These are phyloP conservation scores for Cytauxzoon felis DNA, from an alignment of 169 alveolate species.

Conservation along the genomic window DNA sequence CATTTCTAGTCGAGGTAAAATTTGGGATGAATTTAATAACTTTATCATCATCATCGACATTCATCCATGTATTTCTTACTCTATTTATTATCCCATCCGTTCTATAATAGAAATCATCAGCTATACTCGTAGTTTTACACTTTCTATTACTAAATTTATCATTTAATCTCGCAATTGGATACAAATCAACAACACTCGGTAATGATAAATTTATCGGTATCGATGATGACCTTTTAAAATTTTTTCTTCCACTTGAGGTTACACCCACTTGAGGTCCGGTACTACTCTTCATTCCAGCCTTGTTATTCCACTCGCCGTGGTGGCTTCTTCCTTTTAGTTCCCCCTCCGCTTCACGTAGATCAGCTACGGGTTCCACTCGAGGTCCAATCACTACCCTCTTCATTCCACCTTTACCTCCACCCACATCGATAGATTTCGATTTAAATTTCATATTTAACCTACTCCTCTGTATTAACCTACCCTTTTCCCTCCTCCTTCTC, in stretches of 20 bases:
- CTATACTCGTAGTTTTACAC: slow-evolving; percentile 32
- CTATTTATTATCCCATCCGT: slow-evolving; percentile 32
- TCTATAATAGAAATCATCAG: slow-evolving; percentile 34
- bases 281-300: no score
- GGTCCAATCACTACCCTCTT: no score
- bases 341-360: neutral
- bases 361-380: no score
- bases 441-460: no score
- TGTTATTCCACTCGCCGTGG: no score
- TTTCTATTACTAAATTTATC: slow-evolving; percentile 17
- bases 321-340: no score
- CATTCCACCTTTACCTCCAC: no score
- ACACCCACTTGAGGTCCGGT: no score
- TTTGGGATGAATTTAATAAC: neutral
- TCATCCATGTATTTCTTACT: slow-evolving; percentile 24
- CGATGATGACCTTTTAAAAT: slow-evolving; percentile 26
- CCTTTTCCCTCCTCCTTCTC: neutral
- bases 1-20: neutral
- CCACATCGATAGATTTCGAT: no score
- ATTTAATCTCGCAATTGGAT: neutral
- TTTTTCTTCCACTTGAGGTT: no score
- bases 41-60: neutral
- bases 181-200: slow-evolving; percentile 6
- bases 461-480: no score
- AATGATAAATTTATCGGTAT: slow-evolving; percentile 27